Evolutionary conservation across 1,139 yeast genomes (phyloP).

Genomic region (Magnusiomyces tetraspermus): DNA sequence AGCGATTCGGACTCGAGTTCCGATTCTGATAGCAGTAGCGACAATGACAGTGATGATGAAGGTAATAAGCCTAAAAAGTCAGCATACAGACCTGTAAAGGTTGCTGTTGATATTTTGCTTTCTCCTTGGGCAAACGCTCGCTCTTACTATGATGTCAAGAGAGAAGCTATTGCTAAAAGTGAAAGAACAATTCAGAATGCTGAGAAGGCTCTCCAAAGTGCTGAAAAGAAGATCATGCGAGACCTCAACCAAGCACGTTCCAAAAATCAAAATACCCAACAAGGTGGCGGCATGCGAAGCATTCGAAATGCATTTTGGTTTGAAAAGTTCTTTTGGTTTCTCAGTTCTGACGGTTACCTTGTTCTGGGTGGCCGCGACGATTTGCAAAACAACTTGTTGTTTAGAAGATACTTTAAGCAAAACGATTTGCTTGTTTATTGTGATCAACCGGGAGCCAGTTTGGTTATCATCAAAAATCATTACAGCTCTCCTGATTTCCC

Average conservation of each 20-base stretch:
- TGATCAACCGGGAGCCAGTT: slow-evolving; percentile 64
- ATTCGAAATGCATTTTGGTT: slow-evolving; percentile 77
- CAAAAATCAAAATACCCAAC: slow-evolving; percentile 43
- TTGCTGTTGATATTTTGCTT: slow-evolving; percentile 56
- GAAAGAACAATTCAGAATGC: slow-evolving; percentile 74
- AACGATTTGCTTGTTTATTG: slow-evolving; percentile 68
- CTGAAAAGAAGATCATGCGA: slow-evolving; percentile 66
- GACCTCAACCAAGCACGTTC: slow-evolving; percentile 64
- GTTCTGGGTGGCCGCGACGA: slow-evolving; percentile 82
- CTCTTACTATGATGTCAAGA: slow-evolving; percentile 71
- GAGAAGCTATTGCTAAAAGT: slow-evolving; percentile 68
- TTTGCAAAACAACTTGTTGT: slow-evolving; percentile 74
- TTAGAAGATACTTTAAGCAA: slow-evolving; percentile 61
- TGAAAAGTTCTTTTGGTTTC: slow-evolving; percentile 90
- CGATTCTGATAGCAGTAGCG: slow-evolving; percentile 25
- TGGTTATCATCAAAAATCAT: slow-evolving; percentile 73
- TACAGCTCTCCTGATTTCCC: slow-evolving; percentile 45
- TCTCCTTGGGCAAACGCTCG: slow-evolving; percentile 90
- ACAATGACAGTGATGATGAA: slow-evolving; percentile 26
- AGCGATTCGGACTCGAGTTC: slow-evolving; percentile 29
- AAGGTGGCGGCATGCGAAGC: slow-evolving; percentile 41
- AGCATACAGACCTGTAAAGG: slow-evolving; percentile 35
- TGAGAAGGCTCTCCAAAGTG: slow-evolving; percentile 68
- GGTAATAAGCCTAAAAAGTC: slow-evolving; percentile 17
- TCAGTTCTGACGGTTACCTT: slow-evolving; percentile 78